Evolutionary conservation across 306 rosid species (phyloP), one percentile per base, ranked within the genome.

Genomic region (Casuarina cunninghamiana): DNA sequence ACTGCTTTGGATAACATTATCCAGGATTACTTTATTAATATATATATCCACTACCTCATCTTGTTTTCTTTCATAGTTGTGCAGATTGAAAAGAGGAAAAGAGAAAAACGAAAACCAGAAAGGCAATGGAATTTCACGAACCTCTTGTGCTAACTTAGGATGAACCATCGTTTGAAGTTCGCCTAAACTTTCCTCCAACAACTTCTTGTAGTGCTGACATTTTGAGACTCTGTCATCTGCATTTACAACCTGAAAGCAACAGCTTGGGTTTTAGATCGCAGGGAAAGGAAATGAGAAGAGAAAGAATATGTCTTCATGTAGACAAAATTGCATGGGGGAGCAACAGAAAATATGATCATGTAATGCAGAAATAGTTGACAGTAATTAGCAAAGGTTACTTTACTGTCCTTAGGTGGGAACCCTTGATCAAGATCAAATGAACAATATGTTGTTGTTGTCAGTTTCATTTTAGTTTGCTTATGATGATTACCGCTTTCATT

Each of bases 131-230:
- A 44, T 53, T 79, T 82, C 61, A 84, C 93, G 66, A 82, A 92
- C 98, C 97, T 94, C 83, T n/a, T 73, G 83, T 55, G 90, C 91
- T 81, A 94, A 85, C 78, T 79, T 74, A 62, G 88, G 86, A 12
- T 92, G 96, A 85, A 94, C 97, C 80, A 86, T 75, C 71, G 72
- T 77, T 78, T 89, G 91, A 81, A 94, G 79, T 77, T 85, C 83
- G 49, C 73, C 49, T 81, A 94, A 88, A 88, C 87, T 89, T 74
- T 85, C 87, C 83, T 80, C 92, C 77, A 92, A 84, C 48, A 84
- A 80, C 8, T 72, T 82, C 84, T 75, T 88, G 62, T 85, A 80
- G 67, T 71, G 89, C 53, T 79, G 82, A 88, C 73, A 90, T 90
- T 87, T 89, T 77, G 77, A 77, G 74, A 86, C 82, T 21, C 88